These are phyloP conservation scores for Starmera pachycereana DNA, from an alignment of 805 yeast species.

Conservation along the genomic window DNA sequence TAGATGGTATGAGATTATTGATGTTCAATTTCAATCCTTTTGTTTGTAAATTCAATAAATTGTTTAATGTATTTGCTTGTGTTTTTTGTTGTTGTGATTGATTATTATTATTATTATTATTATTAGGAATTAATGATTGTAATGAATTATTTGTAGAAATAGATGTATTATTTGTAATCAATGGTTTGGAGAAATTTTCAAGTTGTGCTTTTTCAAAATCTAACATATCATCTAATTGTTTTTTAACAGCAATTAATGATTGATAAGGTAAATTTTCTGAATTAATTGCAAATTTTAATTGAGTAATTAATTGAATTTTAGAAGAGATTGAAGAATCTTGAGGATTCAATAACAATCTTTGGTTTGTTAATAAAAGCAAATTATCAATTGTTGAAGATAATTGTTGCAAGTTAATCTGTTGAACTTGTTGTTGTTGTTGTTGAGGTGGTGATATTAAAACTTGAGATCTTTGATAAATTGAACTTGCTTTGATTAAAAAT, in stretches of 20 bases:
- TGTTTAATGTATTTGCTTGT: no score
- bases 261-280: constrained; percentile 22
- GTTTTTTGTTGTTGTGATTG: no score
- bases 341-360: constrained; percentile 21
- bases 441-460: constrained; percentile 5
- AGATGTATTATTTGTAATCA: background rate
- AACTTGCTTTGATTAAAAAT: constrained; percentile 55
- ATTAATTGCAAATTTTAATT: constrained; percentile 24
- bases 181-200: constrained; percentile 1
- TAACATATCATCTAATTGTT: constrained; percentile 25
- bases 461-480: constrained; percentile 24
- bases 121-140: background rate
- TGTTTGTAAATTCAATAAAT: background rate
- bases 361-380: constrained; percentile 22
- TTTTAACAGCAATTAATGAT: constrained; percentile 26
- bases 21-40: background rate
- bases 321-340: constrained; percentile 18
- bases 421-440: constrained; percentile 2
- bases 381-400: constrained; percentile 25
- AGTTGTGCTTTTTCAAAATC: constrained; percentile 9
- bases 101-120: no score
- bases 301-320: constrained; percentile 24
- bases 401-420: constrained; percentile 16
- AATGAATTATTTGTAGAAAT: background rate
- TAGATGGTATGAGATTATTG: background rate